Base-by-base conservation (phyloP, 768 basidiomycete species). In the Suillus fuscotomentosus region DNA sequence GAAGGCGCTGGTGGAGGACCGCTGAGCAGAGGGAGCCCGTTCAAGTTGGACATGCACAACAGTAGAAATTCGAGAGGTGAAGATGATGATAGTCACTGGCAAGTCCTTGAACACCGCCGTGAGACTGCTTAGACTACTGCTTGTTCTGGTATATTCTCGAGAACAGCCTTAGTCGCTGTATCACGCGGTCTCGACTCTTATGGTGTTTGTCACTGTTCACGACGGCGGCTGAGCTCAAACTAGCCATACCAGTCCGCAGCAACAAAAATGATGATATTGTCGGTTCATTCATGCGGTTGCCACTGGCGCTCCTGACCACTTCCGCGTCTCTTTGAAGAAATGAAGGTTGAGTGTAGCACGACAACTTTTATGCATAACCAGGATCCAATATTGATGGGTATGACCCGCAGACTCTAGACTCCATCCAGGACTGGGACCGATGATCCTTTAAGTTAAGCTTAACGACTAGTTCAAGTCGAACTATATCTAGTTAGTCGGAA, bases 11-110 rank as follows among this genome's bases (percentile, higher is more conserved):
- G 84, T 2, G 87, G 85, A 9, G 84, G 88, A 2, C 89, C 89
- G 67, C 90, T 92, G 48, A 92, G 82, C 13, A 92, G 77, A 0
- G 91, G 91, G 64, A 92, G 76, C 41, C 91, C 90, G 38, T 41
- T 57, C 0, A 57, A 3, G 39, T 17, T 24, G 39, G 56, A 57
- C 38, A 57, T 39, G 5, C 14, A 15, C 38, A 10, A 9, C 15
- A 7, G 3, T 56, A 51, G 7, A 27, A 51, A 51, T 2, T 51
- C 15, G 15, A 22, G 55, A 39, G 54, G 11, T 55, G 34, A 8
- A 55, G 55, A 38, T 56, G 14, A 22, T 54, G 53, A 54, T 31
- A 20, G 50, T 27, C 5, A 24, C 13, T 48, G 22, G 11, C 47
- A 24, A 24, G 48, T 15, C 14, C 47, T 48, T 13, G 5, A 4